phyloP scores from a whole-genome alignment of 305 asterid genomes.

The Solanum hybrid region DNA sequence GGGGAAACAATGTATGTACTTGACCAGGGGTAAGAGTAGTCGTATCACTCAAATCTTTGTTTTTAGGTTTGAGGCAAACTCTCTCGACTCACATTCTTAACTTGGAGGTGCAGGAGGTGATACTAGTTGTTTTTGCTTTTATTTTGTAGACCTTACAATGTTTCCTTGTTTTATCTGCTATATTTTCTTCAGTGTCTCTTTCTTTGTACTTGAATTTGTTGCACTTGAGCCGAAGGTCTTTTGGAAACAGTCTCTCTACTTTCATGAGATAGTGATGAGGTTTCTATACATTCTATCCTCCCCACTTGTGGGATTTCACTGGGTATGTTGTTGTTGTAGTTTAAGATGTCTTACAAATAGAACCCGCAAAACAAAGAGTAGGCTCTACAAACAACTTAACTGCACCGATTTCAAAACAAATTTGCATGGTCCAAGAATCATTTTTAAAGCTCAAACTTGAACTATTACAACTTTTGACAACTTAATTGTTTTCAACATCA shows the following conservation, averaged over 20 bases:
- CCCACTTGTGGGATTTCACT: too few species aligned
- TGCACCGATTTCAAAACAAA: not conserved
- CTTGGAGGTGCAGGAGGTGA: too few species aligned
- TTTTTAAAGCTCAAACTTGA: not conserved
- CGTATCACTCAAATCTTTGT: too few species aligned
- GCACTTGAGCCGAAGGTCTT: not conserved
- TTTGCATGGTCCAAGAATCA: not conserved
- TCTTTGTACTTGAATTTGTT: not conserved
- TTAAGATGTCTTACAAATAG: not conserved
- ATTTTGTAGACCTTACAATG: too few species aligned
- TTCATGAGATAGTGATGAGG: not conserved
- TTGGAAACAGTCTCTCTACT: not conserved
- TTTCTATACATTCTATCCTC: not conserved
- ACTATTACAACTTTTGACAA: not conserved
- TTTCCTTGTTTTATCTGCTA: too few species aligned
- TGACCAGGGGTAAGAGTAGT: too few species aligned
- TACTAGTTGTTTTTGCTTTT: too few species aligned
- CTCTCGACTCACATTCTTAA: too few species aligned
- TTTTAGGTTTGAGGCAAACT: too few species aligned
- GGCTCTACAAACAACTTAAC: not conserved
- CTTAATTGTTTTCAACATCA: not conserved
- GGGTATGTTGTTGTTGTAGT: not conserved
- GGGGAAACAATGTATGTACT: too few species aligned
- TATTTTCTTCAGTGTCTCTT: too few species aligned
- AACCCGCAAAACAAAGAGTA: not conserved